Conservation (phyloP, 73 alveolate genomes). For the Tetrahymena borealis region DNA sequence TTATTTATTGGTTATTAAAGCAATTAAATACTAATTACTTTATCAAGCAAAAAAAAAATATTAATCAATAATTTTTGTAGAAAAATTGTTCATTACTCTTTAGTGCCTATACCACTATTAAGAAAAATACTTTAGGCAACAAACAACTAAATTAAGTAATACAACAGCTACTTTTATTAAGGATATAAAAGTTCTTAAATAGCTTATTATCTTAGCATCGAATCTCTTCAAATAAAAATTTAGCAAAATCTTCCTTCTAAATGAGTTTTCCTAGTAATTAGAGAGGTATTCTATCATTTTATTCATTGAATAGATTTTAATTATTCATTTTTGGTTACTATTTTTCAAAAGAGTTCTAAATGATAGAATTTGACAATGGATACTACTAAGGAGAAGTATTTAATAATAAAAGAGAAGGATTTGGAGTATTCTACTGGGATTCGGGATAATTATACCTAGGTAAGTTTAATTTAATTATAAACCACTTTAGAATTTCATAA, state of each 20-base stretch:
- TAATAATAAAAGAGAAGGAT: not conserved
- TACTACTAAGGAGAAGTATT: not conserved
- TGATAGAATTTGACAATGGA: not conserved
- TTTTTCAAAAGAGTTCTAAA: not conserved
- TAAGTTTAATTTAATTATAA: not conserved
- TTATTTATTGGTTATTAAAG: not conserved
- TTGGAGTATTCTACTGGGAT: not conserved
- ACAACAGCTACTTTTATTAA: not conserved
- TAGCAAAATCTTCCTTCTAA: not conserved
- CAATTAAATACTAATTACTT: not conserved
- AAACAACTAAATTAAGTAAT: not conserved
- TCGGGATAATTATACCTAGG: not conserved
- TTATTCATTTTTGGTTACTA: not conserved
- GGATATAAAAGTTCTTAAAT: not conserved
- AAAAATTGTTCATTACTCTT: not conserved
- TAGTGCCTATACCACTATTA: not conserved
- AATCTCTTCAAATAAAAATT: not conserved
- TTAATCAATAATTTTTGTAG: not conserved
- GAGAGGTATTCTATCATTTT: not conserved
- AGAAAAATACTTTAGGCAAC: not conserved
- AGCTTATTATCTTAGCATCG: not conserved
- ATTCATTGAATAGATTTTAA: not conserved
- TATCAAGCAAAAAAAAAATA: not conserved
- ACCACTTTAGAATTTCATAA: not conserved
- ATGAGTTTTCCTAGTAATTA: not conserved